Conservation (phyloP, 164 flowering plant genomes). For the Pachysandra terminalis region DNA sequence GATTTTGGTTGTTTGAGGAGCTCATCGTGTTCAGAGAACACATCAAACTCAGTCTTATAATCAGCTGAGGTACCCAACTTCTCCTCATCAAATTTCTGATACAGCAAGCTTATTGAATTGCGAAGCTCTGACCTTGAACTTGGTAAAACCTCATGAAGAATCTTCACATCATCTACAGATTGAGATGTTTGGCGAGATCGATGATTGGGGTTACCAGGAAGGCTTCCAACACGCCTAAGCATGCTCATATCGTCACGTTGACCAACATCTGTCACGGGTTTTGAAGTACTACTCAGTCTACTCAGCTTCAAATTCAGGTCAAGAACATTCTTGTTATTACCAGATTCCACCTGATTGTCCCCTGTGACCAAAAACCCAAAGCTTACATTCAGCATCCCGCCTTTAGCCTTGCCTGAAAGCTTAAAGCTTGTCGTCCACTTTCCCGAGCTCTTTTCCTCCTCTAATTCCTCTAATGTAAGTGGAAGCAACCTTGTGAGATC, state of each 20-base stretch:
- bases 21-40: slow-evolving; percentile 18
- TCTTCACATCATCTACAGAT: slow-evolving; percentile 58
- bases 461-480: slow-evolving; percentile 85
- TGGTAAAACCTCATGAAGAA: slow-evolving; percentile 78
- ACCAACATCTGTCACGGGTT: slow-evolving; percentile 22
- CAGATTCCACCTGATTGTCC: slow-evolving; percentile 27
- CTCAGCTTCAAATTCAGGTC: slow-evolving; percentile 17
- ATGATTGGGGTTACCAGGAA: slow-evolving; percentile 26
- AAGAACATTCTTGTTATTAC: slow-evolving; percentile 21
- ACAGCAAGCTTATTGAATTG: slow-evolving; percentile 32
- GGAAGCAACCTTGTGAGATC: slow-evolving; percentile 96
- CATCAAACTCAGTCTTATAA: slow-evolving; percentile 44
- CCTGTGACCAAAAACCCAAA: slow-evolving; percentile 49
- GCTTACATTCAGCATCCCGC: slow-evolving; percentile 81
- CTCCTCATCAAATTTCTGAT: slow-evolving; percentile 51
- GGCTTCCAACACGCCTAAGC: slow-evolving; percentile 42
- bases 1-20: slow-evolving; percentile 19
- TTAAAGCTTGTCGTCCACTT: slow-evolving; percentile 90
- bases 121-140: slow-evolving; percentile 44
- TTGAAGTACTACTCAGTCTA: slow-evolving; percentile 14
- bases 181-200: slow-evolving; percentile 28
- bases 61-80: slow-evolving; percentile 25
- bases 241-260: slow-evolving; percentile 17
- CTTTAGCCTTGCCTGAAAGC: slow-evolving; percentile 80
- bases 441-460: slow-evolving; percentile 82